Base-by-base conservation (phyloP, 805 yeast genomes). In the Cyberlindnera meyerae region DNA sequence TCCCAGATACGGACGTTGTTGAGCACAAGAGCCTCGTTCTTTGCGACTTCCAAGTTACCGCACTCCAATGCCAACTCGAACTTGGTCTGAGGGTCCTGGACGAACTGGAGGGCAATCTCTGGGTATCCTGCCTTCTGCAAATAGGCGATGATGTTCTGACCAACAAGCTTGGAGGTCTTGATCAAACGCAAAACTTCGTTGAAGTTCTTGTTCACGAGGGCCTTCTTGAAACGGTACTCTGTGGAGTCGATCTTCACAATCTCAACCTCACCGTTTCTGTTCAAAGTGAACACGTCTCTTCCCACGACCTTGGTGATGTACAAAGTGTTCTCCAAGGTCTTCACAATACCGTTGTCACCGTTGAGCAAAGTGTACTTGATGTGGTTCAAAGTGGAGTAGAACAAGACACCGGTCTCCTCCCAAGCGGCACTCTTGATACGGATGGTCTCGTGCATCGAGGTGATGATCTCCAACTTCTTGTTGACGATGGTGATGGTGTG, bases 361-460 rank as follows among this genome's bases (percentile, higher is more conserved):
- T 89, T 93, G 57, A 90, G 70, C 55, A 93, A 69, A 31, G 90
- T 82, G 63, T 90, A 93, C 65, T 90, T 93, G 65, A 94, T 82
- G 61, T 93, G 99, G 65, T 90, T 90, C 61, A 93, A 71, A 7
- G 99, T 93, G 15, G 97, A 82, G 65, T 90, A 93, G 48, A 93
- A 72, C 59, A 93, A 73, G 22, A 94, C 95, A 36, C 90, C 90
- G 33, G 84, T 69, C 51, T 88, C 96, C 61, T 93, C 97, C 97
- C 97, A 93, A 14, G 95, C 86, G 31, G 96, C 97, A 65, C 94
- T 80, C 68, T 93, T 93, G 55, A 93, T 87, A 60, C 98, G 73
- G 50, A 93, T 93, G 4, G 97, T 90, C 68, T 93, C 99, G 59
- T 88, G 97, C 77, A 88, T 73, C 2, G 95, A 78, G 36, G 90